Base-by-base conservation (phyloP, 2,329 filamentous ascomycete genomes). In the Gaeumannomyces tritici region DNA sequence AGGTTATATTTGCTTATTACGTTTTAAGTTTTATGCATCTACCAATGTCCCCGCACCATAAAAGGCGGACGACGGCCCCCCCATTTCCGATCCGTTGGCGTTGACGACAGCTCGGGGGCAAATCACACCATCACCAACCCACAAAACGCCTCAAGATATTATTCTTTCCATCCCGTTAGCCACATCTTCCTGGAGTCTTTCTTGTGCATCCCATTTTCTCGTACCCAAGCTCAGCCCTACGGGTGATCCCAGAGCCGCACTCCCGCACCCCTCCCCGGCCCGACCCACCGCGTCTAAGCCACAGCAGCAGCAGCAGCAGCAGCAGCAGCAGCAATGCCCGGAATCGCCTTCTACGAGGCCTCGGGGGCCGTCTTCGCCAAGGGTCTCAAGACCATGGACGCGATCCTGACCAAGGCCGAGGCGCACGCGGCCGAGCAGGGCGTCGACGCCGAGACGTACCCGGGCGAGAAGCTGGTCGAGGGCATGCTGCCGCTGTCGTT, bases 401-500 rank as follows among this genome's bases (percentile, higher is more conserved):
- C 65, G 60, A 68, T 75, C 55, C 67, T 76, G 18, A 62, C 65
- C 18, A 74, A 72, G 66, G 70, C 72, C 28, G 64, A 69, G 56
- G 59, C 66, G 42, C 64, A 73, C 56, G 68, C 70, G 60, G 68
- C 71, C 51, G 68, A 67, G 24, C 66, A 69, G 54, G 66, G 66
- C 42, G 42, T 68, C 51, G 66, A 69, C 55, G 59, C 65, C 26
- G 66, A 69, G 61, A 61, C 64, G 11, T 70, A 70, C 59, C 65
- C 68, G 59, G 29, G 62, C 18, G 66, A 69, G 27, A 63, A 67
- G 4, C 68, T 77, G 2, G 55, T 63, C 55, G 67, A 70, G 2
- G 75, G 76, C 68, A 76, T 76, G 72, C 65, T 67, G 18, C 72
- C 73, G 18, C 69, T 77, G 26, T 64, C 60, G 47, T 73, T 73